These are phyloP conservation scores for Candida boidinii DNA, from an alignment of 805 yeast genomes.

Conservation along the genomic window DNA sequence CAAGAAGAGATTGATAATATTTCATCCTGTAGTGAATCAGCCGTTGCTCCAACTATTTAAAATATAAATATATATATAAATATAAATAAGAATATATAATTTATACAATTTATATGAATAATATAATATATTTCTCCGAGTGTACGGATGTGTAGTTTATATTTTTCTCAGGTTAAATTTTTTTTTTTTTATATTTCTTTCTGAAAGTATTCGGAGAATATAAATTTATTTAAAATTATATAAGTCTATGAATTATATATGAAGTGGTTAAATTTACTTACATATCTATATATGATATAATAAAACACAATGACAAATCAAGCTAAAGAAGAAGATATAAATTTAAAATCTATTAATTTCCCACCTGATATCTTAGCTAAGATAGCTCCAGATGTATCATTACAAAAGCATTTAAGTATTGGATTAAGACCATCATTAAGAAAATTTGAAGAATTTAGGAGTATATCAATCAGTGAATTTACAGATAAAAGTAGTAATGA, in stretches of 20 bases:
- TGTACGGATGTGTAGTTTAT: too few relatives aligned
- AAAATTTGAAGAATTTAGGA: slow-evolving; percentile 62
- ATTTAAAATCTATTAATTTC: slow-evolving; percentile 44
- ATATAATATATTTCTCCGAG: too few relatives aligned
- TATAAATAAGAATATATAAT: too few relatives aligned
- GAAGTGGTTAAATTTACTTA: background rate
- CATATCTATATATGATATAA: too few relatives aligned
- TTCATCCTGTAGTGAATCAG: slow-evolving; percentile 21
- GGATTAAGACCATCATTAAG: slow-evolving; percentile 75
- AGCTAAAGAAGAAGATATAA: slow-evolving; percentile 3
- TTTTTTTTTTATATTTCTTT: too few relatives aligned
- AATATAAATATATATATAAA: too few relatives aligned
- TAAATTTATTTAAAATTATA: too few relatives aligned
- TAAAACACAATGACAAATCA: slow-evolving; percentile 5
- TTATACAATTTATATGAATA: background rate
- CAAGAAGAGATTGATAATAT: slow-evolving; percentile 22
- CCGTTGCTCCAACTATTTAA: slow-evolving; percentile 15
- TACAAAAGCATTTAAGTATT: slow-evolving; percentile 67
- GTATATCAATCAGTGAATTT: slow-evolving; percentile 33
- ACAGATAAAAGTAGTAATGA: background rate
- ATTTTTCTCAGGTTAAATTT: too few relatives aligned
- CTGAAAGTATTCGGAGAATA: too few relatives aligned
- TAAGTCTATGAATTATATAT: background rate
- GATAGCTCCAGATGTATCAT: slow-evolving; percentile 76
- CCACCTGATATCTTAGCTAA: slow-evolving; percentile 79